phyloP scores from a whole-genome alignment of 345 rosid species.

The Eucalyptus marginata region DNA sequence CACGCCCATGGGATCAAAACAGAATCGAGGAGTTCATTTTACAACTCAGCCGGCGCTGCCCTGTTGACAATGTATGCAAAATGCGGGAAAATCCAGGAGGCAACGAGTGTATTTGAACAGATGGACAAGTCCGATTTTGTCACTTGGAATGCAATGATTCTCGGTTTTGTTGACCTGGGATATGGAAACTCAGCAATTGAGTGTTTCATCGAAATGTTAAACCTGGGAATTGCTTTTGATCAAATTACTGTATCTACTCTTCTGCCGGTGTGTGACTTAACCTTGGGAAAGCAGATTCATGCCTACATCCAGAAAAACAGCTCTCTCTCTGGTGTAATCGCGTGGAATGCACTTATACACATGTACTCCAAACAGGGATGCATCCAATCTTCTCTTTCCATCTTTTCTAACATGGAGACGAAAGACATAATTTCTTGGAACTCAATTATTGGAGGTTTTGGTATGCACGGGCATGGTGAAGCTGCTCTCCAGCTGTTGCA shows the following conservation, averaged over 20 bases:
- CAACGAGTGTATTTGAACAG: slow-evolving; percentile 6
- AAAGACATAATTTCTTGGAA: slow-evolving; percentile 34
- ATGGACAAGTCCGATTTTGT: slow-evolving; percentile 27
- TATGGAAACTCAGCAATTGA: slow-evolving; percentile 8
- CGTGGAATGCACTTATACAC: slow-evolving; percentile 23
- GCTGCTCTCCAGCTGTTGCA: slow-evolving; percentile 20
- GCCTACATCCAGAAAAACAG: slow-evolving; percentile 3
- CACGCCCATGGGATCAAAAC: slow-evolving; percentile 20
- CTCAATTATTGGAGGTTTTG: slow-evolving; percentile 23
- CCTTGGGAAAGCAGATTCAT: slow-evolving; percentile 19
- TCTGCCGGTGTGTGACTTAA: slow-evolving; percentile 17
- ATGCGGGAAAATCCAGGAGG: slow-evolving; percentile 5
- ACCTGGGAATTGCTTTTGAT: slow-evolving; percentile 3
- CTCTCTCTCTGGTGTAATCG: neutral
- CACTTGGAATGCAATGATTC: slow-evolving; percentile 32
- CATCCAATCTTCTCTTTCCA: slow-evolving; percentile 2
- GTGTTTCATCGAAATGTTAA: slow-evolving; percentile 12
- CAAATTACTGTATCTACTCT: slow-evolving; percentile 22
- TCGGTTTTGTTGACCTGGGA: slow-evolving; percentile 12
- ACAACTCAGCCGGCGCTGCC: slow-evolving; percentile 18
- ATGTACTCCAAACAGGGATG: slow-evolving; percentile 29
- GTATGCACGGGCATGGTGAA: slow-evolving; percentile 20
- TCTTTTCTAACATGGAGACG: slow-evolving; percentile 5
- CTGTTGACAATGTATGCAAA: slow-evolving; percentile 22
- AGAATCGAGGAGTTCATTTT: neutral